Percentiles rank a stretch among this genome's conserved stretches.
Conservation (phyloP, 345 rosid species). For the Syzygium aromaticum region DNA sequence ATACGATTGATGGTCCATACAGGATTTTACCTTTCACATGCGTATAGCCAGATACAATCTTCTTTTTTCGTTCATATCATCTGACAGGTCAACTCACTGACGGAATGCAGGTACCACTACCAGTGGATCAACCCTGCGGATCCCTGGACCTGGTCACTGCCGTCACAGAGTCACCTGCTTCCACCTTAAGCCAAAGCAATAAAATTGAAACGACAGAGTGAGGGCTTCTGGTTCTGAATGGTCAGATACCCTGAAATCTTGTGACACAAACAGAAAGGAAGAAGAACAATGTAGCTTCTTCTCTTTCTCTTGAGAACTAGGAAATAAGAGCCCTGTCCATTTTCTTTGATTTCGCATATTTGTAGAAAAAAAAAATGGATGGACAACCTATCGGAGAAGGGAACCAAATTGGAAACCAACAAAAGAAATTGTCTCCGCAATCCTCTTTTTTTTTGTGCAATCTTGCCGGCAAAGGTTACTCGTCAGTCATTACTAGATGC, state of each 20-base stretch:
- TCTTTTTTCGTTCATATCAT: background rate
- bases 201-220: background rate
- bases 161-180: too few species aligned
- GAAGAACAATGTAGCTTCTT: background rate
- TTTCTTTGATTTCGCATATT: background rate
- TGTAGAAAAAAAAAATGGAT: background rate
- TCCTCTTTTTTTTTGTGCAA: background rate
- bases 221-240: background rate
- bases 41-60: background rate
- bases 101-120: background rate
- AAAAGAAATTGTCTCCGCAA: background rate
- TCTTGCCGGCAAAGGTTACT: background rate
- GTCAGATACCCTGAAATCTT: background rate
- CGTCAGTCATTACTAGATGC: background rate
- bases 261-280: background rate
- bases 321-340: background rate
- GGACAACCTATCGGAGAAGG: background rate
- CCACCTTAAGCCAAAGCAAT: background rate
- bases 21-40: background rate
- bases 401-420: background rate
- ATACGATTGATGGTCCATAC: background rate
- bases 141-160: too few species aligned
- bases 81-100: background rate
- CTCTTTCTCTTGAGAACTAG: background rate
- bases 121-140: too few species aligned